These are phyloP conservation scores for Arabidopsis suecica DNA, from an alignment of 345 rosid species.

Conservation along the genomic window DNA sequence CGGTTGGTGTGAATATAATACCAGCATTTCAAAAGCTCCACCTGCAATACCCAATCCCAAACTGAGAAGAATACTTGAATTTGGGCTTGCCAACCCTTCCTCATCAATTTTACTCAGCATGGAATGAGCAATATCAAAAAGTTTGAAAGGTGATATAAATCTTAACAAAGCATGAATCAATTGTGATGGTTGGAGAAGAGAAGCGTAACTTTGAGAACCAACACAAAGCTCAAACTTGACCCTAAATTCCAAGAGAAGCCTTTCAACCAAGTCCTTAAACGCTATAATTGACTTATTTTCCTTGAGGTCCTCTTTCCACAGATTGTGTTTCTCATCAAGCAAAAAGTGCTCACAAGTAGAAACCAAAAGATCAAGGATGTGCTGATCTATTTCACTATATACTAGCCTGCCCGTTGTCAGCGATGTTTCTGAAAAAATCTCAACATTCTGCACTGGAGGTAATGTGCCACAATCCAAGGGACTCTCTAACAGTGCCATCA, in stretches of 20 bases:
- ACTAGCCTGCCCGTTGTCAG: constrained; percentile 50
- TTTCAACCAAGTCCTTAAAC: constrained; percentile 53
- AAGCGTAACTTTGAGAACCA: constrained; percentile 48
- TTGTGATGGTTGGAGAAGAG: constrained; percentile 62
- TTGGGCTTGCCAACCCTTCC: constrained; percentile 40
- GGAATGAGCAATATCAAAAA: constrained; percentile 65
- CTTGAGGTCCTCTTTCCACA: constrained; percentile 42
- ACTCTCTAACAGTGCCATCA: constrained; percentile 49
- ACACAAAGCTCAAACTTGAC: constrained; percentile 57
- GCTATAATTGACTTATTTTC: constrained; percentile 49
- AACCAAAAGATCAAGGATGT: constrained; percentile 62
- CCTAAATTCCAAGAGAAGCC: constrained; percentile 52
- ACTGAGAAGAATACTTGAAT: constrained; percentile 46
- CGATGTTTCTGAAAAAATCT: constrained; percentile 50
- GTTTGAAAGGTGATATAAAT: constrained; percentile 72
- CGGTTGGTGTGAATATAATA: constrained; percentile 60
- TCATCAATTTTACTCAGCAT: constrained; percentile 55
- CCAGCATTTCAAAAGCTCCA: constrained; percentile 68
- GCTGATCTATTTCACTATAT: constrained; percentile 61
- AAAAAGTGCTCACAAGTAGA: constrained; percentile 57
- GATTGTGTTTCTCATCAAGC: constrained; percentile 45
- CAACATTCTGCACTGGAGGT: constrained; percentile 41
- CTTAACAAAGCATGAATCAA: constrained; percentile 60
- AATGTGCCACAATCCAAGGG: constrained; percentile 55
- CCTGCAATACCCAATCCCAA: constrained; percentile 69